Base-by-base conservation (phyloP, 805 yeast species). In the Jamesozyma lodderae region DNA sequence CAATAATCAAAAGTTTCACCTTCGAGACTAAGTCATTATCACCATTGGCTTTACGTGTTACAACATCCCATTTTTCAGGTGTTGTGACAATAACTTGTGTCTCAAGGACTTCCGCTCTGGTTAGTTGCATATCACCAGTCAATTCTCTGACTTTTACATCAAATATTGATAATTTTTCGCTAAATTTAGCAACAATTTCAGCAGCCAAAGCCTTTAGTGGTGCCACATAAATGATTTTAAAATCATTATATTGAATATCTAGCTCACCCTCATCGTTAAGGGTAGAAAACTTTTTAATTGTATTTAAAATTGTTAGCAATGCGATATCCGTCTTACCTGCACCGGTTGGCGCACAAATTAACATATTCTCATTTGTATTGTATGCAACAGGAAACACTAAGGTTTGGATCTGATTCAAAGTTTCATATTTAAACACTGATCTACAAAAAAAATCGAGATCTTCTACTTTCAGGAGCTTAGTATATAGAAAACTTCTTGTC, bases 291-390 rank as follows among this genome's bases (percentile, higher is more conserved):
- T 84, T 94, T 25, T 77, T 74, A 11, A 90, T 79, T 0, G 92
- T 75, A 51, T 82, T 90, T 37, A 88, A 64, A 44, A 88, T 77
- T 0, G 96, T 68, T 27, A 88, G 64, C 41, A 88, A 61, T 0
- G 96, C 96, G 20, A 88, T 90, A 59, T 88, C 96, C 0, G 96
- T 88, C 56, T 88, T 88, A 73, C 96, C 96, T 5, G 96, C 95
- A 70, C 96, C 96, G 0, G 96, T 88, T 1, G 96, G 96, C 0
- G 96, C 96, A 75, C 96, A 88, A 4, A 88, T 86, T 36, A 88
- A 66, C 95, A 92, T 84, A 53, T 90, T 90, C 52, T 90, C 96
- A 58, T 84, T 87, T 4, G 96, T 81, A 39, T 81, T 77, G 57
- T 90, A 92, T 0, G 95, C 97, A 11, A 88, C 85, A 0, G 95